Evolutionary conservation across 1,284 basidiomycete species (phyloP).

Genomic region (Naganishia sp.): DNA sequence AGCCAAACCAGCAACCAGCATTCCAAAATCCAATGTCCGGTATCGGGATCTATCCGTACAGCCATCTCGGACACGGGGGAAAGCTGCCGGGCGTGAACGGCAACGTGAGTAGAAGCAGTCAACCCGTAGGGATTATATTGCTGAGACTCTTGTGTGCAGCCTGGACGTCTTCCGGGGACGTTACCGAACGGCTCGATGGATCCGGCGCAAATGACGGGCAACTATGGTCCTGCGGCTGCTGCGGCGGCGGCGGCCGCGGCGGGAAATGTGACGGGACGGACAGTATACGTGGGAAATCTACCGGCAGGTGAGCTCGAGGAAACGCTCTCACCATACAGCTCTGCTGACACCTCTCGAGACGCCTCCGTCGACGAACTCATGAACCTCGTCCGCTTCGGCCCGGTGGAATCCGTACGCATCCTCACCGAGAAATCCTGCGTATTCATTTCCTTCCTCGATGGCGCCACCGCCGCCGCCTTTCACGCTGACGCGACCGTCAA

Average conservation of each 20-base stretch:
- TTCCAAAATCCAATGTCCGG: slow-evolving; percentile 10
- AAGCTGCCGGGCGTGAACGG: slow-evolving; percentile 28
- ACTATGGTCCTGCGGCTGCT: slow-evolving; percentile 64
- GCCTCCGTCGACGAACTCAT: slow-evolving; percentile 96
- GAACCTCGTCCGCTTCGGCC: slow-evolving; percentile 96
- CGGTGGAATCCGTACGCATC: slow-evolving; percentile 90
- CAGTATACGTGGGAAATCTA: slow-evolving; percentile 96
- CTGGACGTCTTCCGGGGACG: slow-evolving; percentile 26
- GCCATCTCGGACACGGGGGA: slow-evolving; percentile 22
- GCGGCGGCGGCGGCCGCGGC: slow-evolving; percentile 73
- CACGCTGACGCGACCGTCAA: slow-evolving; percentile 92
- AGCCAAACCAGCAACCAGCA: not conserved
- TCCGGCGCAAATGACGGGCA: slow-evolving; percentile 51
- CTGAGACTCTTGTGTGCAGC: not conserved
- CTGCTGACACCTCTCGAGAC: slow-evolving; percentile 1
- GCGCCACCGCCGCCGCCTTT: slow-evolving; percentile 85
- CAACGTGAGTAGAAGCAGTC: slow-evolving; percentile 12
- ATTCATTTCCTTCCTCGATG: slow-evolving; percentile 95
- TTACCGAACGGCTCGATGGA: slow-evolving; percentile 34
- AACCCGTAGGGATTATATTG: not conserved
- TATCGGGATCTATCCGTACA: slow-evolving; percentile 29
- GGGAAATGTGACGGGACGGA: slow-evolving; percentile 71
- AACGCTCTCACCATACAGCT: not conserved
- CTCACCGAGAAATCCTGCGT: slow-evolving; percentile 98
- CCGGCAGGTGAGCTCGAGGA: slow-evolving; percentile 56